These are phyloP conservation scores for Mycena venus DNA, from an alignment of 768 basidiomycete genomes.

Conservation along the genomic window DNA sequence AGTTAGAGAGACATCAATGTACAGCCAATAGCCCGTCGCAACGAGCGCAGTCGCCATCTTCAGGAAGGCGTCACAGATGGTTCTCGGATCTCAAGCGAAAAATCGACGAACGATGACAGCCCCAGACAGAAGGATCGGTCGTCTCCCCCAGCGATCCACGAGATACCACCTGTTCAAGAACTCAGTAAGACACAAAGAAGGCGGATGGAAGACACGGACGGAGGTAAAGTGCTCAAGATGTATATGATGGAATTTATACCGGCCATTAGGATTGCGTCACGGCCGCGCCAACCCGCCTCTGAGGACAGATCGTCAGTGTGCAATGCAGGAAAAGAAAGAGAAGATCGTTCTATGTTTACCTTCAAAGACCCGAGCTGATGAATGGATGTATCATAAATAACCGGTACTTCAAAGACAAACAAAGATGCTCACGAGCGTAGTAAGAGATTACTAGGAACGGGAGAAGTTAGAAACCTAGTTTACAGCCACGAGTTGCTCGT, in stretches of 20 bases:
- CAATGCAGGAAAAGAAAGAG: background rate
- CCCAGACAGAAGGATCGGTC: conserved; percentile 88
- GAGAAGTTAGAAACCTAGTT: conserved; percentile 8
- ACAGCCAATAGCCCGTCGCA: conserved; percentile 94
- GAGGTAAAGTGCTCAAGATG: conserved; percentile 82
- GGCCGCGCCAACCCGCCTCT: conserved; percentile 97
- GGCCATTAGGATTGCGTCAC: conserved; percentile 95
- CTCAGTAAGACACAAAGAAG: conserved; percentile 13
- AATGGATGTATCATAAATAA: conserved; percentile 13
- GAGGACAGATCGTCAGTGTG: conserved; percentile 23
- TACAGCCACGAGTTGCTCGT: conserved; percentile 35
- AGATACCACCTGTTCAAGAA: conserved; percentile 83
- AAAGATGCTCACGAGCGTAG: conserved; percentile 81
- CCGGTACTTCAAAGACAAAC: background rate
- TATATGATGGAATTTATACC: conserved; percentile 93
- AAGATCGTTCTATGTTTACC: conserved; percentile 55
- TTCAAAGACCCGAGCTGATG: conserved; percentile 89
- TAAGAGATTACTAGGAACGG: conserved; percentile 86
- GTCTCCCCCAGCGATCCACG: conserved; percentile 91
- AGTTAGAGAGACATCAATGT: conserved; percentile 87
- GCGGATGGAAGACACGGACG: conserved; percentile 64
- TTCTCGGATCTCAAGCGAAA: background rate
- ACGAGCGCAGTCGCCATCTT: conserved; percentile 88
- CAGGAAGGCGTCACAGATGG: background rate
- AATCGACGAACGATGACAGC: conserved; percentile 76